These are phyloP conservation scores for Trypanosoma avium DNA, from an alignment of 208 protist genomes.

Conservation along the genomic window DNA sequence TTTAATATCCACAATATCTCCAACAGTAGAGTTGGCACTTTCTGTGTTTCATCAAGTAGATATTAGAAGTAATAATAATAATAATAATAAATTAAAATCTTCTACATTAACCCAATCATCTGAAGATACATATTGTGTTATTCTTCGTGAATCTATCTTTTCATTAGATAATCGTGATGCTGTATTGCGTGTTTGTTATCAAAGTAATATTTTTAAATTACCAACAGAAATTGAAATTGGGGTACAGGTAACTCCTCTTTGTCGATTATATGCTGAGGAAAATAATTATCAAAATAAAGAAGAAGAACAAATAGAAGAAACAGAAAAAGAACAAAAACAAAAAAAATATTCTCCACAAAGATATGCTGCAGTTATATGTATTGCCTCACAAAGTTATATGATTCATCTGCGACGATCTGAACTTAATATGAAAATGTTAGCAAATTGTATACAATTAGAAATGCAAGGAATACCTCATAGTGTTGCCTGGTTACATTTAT, in stretches of 20 bases:
- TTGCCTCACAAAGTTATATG: slow-evolving; percentile 17
- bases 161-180: slow-evolving; percentile 20
- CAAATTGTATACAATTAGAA: slow-evolving; percentile 15
- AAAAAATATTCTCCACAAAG: background rate
- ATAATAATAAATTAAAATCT: background rate
- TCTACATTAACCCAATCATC: background rate
- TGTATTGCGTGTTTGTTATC: slow-evolving; percentile 8
- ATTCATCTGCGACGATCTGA: slow-evolving; percentile 19
- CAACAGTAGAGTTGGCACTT: slow-evolving; percentile 49
- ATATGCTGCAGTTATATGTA: slow-evolving; percentile 14
- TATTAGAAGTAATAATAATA: slow-evolving; percentile 21
- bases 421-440: slow-evolving; percentile 21
- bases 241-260: background rate
- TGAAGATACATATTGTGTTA: slow-evolving; percentile 18
- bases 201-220: slow-evolving; percentile 23
- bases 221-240: background rate
- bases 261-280: slow-evolving; percentile 16
- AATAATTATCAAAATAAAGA: too few species aligned
- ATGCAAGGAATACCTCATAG: slow-evolving; percentile 8
- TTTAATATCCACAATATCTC: slow-evolving; percentile 24
- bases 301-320: background rate
- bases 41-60: slow-evolving; percentile 46
- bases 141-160: slow-evolving; percentile 37
- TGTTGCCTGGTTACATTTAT: slow-evolving; percentile 15
- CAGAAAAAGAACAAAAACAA: background rate